These are phyloP conservation scores for Chlorencoelia australis DNA, from an alignment of 2,329 filamentous ascomycete species.

Conservation along the genomic window DNA sequence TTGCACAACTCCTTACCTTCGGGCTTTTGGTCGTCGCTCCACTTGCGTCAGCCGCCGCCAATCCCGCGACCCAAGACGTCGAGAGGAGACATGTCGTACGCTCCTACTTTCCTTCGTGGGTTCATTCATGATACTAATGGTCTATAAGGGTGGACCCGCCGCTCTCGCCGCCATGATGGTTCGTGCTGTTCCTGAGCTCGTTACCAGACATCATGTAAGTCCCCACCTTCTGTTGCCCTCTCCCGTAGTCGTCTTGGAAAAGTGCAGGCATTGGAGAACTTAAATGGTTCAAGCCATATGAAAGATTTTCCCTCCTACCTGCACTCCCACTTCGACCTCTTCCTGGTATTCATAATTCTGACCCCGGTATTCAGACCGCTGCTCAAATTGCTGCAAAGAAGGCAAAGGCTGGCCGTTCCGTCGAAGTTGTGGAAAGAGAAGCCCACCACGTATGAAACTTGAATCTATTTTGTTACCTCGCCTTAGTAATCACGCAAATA, in stretches of 20 bases:
- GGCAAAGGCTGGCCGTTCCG: constrained; percentile 8
- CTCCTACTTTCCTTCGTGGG: neutral
- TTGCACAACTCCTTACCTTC: constrained; percentile 19
- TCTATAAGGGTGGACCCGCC: neutral
- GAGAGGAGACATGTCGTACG: constrained; percentile 12
- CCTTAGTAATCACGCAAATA: too few relatives aligned
- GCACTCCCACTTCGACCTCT: too few relatives aligned
- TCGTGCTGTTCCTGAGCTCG: constrained; percentile 3
- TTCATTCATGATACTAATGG: neutral
- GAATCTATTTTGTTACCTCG: too few relatives aligned
- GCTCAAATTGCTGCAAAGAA: constrained; percentile 14
- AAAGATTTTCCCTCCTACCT: too few relatives aligned
- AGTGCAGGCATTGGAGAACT: too few relatives aligned
- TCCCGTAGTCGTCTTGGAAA: too few relatives aligned
- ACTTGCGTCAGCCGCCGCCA: constrained; percentile 14
- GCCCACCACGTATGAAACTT: too few relatives aligned
- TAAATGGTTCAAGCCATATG: too few relatives aligned
- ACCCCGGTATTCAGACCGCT: constrained; percentile 8
- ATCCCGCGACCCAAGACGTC: constrained; percentile 12
- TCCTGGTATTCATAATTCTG: too few relatives aligned
- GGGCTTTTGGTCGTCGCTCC: constrained; percentile 23
- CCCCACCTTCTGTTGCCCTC: too few relatives aligned
- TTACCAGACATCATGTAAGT: constrained; percentile 11
- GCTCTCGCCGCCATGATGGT: constrained; percentile 2
- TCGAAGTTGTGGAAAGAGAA: constrained; percentile 8